Conservation (phyloP, 257 asterid genomes). For the Solanum pinnatisectum region DNA sequence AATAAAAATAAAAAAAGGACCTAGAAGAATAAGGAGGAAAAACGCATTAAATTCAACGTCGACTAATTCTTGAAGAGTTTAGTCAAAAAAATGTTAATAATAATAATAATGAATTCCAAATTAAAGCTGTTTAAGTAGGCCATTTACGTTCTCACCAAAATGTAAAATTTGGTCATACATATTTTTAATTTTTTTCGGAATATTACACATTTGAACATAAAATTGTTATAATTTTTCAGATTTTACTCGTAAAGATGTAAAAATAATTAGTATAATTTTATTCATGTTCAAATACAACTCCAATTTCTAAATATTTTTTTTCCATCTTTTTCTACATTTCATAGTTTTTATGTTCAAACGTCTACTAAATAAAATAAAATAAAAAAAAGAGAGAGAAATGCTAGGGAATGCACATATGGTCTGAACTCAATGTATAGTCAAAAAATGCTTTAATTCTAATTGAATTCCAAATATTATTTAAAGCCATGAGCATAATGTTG, state of each 20-base stretch:
- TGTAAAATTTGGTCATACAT: neutral
- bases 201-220: neutral
- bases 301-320: neutral
- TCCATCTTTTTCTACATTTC: too few relatives aligned
- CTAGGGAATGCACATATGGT: neutral
- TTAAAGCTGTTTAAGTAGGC: neutral
- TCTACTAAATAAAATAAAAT: neutral
- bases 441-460: neutral
- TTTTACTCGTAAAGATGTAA: neutral
- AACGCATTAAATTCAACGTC: neutral
- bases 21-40: neutral
- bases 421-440: neutral
- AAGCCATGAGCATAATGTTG: neutral
- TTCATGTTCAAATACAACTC: neutral
- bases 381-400: neutral
- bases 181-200: neutral
- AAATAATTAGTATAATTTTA: neutral
- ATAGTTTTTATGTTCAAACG: neutral
- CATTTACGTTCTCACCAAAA: neutral
- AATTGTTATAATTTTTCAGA: neutral
- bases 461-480: neutral
- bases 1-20: neutral
- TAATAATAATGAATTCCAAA: neutral
- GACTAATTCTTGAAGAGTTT: neutral
- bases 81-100: neutral